Conservation (phyloP, 2,329 filamentous ascomycete genomes). For the Plectosphaerella plurivora region DNA sequence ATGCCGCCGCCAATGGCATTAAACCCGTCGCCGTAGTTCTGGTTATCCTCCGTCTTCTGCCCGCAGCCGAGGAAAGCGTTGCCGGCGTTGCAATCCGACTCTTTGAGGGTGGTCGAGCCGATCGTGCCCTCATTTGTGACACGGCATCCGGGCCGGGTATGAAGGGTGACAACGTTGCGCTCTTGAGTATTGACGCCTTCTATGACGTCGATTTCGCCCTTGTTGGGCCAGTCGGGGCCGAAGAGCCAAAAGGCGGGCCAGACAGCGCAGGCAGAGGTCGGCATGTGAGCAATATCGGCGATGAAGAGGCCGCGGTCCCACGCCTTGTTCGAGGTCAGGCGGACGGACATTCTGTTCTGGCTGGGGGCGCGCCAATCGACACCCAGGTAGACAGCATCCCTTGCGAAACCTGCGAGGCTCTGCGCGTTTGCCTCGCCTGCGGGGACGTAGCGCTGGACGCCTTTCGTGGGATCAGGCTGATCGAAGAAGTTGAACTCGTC, state of each 20-base stretch:
- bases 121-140: constrained; percentile 46
- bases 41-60: constrained; percentile 43
- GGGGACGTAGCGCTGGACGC: constrained; percentile 67
- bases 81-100: constrained; percentile 52
- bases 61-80: constrained; percentile 56
- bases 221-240: constrained; percentile 64
- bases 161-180: constrained; percentile 61
- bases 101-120: constrained; percentile 38
- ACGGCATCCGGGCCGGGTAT: constrained; percentile 58
- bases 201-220: constrained; percentile 76
- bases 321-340: constrained; percentile 60
- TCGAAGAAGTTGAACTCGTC: constrained; percentile 51
- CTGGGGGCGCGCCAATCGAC: constrained; percentile 59
- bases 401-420: constrained; percentile 53
- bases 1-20: constrained; percentile 66
- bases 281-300: constrained; percentile 72
- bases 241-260: constrained; percentile 74
- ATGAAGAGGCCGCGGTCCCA: constrained; percentile 70
- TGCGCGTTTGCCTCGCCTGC: constrained; percentile 50
- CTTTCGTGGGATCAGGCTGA: constrained; percentile 64
- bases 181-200: constrained; percentile 67
- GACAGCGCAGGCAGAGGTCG: constrained; percentile 63
- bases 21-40: constrained; percentile 64
- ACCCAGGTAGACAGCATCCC: constrained; percentile 61
- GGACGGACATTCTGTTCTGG: constrained; percentile 64